Conservation (phyloP, 768 basidiomycete species). For the Rhodotorula taiwanensis region DNA sequence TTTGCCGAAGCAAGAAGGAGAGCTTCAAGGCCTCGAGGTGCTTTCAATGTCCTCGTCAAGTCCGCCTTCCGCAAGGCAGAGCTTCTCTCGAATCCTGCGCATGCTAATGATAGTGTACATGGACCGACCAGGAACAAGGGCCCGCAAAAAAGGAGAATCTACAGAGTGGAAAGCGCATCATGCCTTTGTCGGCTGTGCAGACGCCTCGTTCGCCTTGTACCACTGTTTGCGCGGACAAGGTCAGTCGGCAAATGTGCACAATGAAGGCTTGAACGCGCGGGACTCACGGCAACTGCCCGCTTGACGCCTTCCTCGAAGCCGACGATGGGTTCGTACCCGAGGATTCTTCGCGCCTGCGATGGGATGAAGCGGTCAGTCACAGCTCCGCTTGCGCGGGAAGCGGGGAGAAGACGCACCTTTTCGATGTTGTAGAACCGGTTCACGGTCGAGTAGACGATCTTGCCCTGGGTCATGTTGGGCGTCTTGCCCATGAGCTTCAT, state of each 20-base stretch:
- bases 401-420: constrained; percentile 49
- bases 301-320: constrained; percentile 81
- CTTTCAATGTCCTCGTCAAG: too few relatives aligned
- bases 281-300: constrained; percentile 54
- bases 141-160: too few relatives aligned
- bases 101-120: too few relatives aligned
- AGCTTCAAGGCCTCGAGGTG: too few relatives aligned
- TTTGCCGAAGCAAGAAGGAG: too few relatives aligned
- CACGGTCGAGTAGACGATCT: constrained; percentile 71
- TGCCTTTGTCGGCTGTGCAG: constrained; percentile 9
- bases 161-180: background rate
- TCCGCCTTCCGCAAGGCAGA: too few relatives aligned
- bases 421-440: constrained; percentile 89
- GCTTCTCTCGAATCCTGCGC: too few relatives aligned
- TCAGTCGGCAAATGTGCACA: too few relatives aligned
- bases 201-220: constrained; percentile 37
- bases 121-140: too few relatives aligned
- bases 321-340: constrained; percentile 89
- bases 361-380: background rate
- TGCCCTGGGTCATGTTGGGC: constrained; percentile 75
- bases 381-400: too few relatives aligned
- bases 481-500: constrained; percentile 67
- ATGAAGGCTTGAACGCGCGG: background rate
- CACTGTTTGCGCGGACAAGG: constrained; percentile 3
- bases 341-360: constrained; percentile 58